Evolutionary conservation across 495 filamentous ascomycete species (phyloP), one percentile per base, ranked within the genome.

Genomic region (Aspergillus ellipticus): DNA sequence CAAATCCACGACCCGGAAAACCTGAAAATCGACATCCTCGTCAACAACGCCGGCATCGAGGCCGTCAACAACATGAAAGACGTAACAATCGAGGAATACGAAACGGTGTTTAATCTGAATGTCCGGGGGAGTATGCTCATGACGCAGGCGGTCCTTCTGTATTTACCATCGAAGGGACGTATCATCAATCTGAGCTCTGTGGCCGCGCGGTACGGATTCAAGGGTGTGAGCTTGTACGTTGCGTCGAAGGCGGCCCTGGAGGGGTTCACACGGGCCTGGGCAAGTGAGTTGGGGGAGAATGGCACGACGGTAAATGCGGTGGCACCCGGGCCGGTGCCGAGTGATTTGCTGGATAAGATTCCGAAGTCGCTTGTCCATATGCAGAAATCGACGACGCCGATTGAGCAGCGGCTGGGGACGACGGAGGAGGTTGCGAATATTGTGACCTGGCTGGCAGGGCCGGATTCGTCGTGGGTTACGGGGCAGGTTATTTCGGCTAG

Each of bases 371-470:
- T 74, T 9, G 51, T 75, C 4, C 64, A 70, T 24, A 60, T 65
- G 57, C 72, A 75, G 58, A 66, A 65, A 58, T 58, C 65, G 22
- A 33, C 15, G n/a, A 81, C 75, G n/a, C 73, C 74, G 7, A 59
- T 75, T 19, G 65, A 79, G 50, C 60, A 69, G 16, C 64, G 80
- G 53, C 59, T 82, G 49, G 85, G 82, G 0, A 73, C 61, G 43
- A 78, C 82, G 1, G 79, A 82, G 50, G 85, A 89, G 56, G 74
- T 88, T 37, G 82, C 84, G 0, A 71, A 73, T 35, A 73, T 76
- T n/a, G 70, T 85, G 28, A 73, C 58, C 9, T 86, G 82, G 51
- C 55, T 88, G 53, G 67, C 65, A 9, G 63, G 75, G n/a, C 72
- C 76, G 53, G 70, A 72, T 20, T 68, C 71, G 20, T 65, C 68